These are phyloP conservation scores for Diaporthe aspalathi DNA, from an alignment of 2,329 filamentous ascomycete genomes.

Conservation along the genomic window DNA sequence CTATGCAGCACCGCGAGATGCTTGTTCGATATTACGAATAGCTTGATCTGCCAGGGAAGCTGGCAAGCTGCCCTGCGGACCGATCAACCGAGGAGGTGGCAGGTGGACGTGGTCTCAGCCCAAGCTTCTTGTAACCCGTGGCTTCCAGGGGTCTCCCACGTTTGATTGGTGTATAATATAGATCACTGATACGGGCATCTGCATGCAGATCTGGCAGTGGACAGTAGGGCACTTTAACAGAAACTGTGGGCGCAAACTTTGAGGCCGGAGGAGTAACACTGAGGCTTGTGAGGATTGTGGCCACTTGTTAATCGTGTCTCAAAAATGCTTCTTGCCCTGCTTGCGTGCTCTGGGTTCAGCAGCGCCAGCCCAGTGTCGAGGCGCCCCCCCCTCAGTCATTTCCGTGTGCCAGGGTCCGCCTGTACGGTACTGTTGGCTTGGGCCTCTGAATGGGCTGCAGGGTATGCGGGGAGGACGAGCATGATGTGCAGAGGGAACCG, in stretches of 20 bases:
- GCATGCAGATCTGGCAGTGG: slow-evolving; percentile 12
- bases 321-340: neutral
- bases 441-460: slow-evolving; percentile 5
- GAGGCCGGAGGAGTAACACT: neutral
- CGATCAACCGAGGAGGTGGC: slow-evolving; percentile 12
- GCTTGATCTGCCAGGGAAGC: neutral
- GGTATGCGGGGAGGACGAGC: neutral
- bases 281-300: neutral
- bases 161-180: slow-evolving; percentile 25
- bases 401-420: slow-evolving; percentile 20
- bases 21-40: slow-evolving; percentile 20
- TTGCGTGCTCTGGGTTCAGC: neutral
- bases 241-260: slow-evolving; percentile 16
- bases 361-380: slow-evolving; percentile 1
- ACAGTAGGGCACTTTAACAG: slow-evolving; percentile 24
- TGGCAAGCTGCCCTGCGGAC: neutral
- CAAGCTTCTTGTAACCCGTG: neutral
- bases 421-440: neutral
- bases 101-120: slow-evolving; percentile 19
- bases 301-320: slow-evolving; percentile 19
- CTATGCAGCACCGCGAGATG: slow-evolving; percentile 7
- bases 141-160: neutral
- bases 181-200: slow-evolving; percentile 14
- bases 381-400: slow-evolving; percentile 16
- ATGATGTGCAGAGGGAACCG: slow-evolving; percentile 23